These are phyloP conservation scores for Mollisiaceae sp. DNA, from an alignment of 2,329 filamentous ascomycete genomes.

Conservation along the genomic window DNA sequence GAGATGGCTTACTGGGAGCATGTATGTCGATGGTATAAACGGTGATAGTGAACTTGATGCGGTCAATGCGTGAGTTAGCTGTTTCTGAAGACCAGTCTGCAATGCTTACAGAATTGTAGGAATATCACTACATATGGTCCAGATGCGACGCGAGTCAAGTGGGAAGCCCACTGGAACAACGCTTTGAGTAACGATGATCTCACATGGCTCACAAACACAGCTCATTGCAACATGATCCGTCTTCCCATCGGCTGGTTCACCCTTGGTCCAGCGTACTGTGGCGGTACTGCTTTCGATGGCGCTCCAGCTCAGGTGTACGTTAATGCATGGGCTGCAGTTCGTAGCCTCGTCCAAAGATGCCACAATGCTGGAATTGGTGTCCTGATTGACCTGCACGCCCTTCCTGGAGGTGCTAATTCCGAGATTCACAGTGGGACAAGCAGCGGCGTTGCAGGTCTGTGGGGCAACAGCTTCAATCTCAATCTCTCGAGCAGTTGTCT, in stretches of 20 bases:
- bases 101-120: not conserved
- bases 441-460: not conserved
- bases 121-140: not conserved
- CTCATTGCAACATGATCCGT: slow-evolving; percentile 9
- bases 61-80: not conserved
- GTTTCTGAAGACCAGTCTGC: not conserved
- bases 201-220: slow-evolving; percentile 4
- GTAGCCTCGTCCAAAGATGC: slow-evolving; percentile 1
- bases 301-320: slow-evolving; percentile 8
- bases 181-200: slow-evolving; percentile 3
- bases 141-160: not conserved
- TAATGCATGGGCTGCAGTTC: slow-evolving; percentile 7
- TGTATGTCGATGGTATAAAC: not conserved
- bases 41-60: slow-evolving; percentile 8
- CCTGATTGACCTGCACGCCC: slow-evolving; percentile 3
- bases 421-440: slow-evolving; percentile 8
- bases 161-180: slow-evolving; percentile 10
- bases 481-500: not conserved
- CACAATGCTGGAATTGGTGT: slow-evolving; percentile 7
- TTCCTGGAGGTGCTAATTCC: slow-evolving; percentile 7
- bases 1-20: slow-evolving; percentile 8
- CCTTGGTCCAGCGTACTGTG: not conserved
- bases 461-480: not conserved
- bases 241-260: slow-evolving; percentile 12
- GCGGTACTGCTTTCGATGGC: not conserved